These are phyloP conservation scores for Xylariaceae sp. DNA, from an alignment of 2,329 filamentous ascomycete genomes.

Conservation along the genomic window DNA sequence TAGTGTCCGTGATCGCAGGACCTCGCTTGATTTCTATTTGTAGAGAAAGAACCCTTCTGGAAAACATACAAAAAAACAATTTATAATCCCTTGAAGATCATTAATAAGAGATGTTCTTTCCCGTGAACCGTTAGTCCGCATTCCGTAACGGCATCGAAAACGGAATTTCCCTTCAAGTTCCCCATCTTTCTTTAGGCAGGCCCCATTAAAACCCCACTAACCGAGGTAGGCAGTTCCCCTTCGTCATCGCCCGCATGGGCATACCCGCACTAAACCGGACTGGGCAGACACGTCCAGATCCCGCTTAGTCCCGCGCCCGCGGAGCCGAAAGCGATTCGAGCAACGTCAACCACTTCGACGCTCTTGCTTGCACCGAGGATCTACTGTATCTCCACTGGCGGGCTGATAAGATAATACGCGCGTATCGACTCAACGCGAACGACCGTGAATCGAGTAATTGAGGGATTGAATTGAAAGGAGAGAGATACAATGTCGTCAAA, in stretches of 20 bases:
- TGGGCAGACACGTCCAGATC: background rate
- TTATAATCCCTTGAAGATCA: no score
- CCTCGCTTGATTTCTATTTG: no score
- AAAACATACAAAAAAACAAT: no score
- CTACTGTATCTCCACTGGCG: background rate
- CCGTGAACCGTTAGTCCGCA: no score
- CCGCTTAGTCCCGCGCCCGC: background rate
- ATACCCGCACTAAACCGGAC: background rate
- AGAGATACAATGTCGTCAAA: slow-evolving; percentile 50
- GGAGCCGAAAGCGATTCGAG: background rate
- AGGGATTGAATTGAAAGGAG: background rate
- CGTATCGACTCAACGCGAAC: background rate
- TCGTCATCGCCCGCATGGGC: background rate
- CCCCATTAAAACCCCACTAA: background rate
- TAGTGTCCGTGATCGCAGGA: no score
- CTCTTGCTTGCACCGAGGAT: background rate
- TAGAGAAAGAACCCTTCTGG: no score
- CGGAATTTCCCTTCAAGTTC: no score
- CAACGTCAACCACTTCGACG: background rate
- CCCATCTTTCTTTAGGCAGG: no score
- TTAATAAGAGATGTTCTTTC: no score
- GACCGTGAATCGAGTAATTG: no score
- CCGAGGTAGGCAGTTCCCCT: background rate
- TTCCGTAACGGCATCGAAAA: no score
- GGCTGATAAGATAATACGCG: background rate